Evolutionary conservation across 164 flowering plant genomes (phyloP).

Genomic region (Magnolia kwangsiensis): DNA sequence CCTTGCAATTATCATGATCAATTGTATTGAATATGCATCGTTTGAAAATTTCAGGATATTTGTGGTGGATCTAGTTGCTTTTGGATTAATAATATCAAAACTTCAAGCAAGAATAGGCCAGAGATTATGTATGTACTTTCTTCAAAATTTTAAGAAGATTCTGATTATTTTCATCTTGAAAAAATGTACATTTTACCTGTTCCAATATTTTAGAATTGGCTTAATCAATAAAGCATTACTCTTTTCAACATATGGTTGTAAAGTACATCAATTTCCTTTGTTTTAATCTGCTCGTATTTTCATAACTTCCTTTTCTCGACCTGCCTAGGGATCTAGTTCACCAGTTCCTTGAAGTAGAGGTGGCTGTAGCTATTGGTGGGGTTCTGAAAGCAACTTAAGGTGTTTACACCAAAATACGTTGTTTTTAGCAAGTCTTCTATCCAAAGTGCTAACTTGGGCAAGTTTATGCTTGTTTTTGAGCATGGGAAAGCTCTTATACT

Average conservation of each 20-base stretch:
- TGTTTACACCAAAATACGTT: not conserved
- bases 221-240: not conserved
- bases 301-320: not conserved
- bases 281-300: not conserved
- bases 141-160: not conserved
- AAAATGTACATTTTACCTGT: not conserved
- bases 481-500: not conserved
- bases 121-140: constrained; percentile 60
- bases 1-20: constrained; percentile 1
- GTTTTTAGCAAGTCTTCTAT: not conserved
- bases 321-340: not conserved
- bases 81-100: constrained; percentile 51
- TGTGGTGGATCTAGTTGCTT: constrained; percentile 84
- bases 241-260: not conserved
- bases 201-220: not conserved
- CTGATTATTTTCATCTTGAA: not conserved
- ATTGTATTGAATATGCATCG: constrained; percentile 10
- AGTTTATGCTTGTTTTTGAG: not conserved
- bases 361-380: not conserved
- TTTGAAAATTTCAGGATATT: constrained; percentile 47
- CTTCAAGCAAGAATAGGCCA: constrained; percentile 40
- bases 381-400: not conserved
- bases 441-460: not conserved
- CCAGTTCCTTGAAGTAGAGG: not conserved
- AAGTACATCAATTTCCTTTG: not conserved